Conservation (phyloP, 768 basidiomycete species). For the Dioszegia crocea region DNA sequence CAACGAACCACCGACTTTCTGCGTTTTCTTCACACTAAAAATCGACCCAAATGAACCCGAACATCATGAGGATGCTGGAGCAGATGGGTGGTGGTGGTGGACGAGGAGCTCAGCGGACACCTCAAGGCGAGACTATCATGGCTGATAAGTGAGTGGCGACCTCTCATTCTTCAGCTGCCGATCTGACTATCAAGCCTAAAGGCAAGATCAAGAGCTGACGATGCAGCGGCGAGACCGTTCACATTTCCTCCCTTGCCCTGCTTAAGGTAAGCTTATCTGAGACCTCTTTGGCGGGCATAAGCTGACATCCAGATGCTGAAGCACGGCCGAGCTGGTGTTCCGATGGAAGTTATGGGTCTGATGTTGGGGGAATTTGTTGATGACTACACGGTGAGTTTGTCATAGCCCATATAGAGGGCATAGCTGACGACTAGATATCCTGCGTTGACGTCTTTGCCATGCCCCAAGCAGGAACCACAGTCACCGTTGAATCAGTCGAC, state of each 20-base stretch:
- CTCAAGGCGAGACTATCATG: constrained; percentile 34
- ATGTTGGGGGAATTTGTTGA: constrained; percentile 98
- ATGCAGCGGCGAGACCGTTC: constrained; percentile 59
- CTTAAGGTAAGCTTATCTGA: constrained; percentile 64
- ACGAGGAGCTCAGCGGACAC: constrained; percentile 10
- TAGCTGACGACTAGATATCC: constrained; percentile 28
- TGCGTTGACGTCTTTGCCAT: constrained; percentile 97
- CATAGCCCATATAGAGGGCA: too few relatives aligned
- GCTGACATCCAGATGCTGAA: constrained; percentile 77
- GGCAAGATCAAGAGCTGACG: constrained; percentile 2
- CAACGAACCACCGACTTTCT: too few relatives aligned
- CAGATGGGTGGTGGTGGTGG: constrained; percentile 19
- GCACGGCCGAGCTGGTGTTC: constrained; percentile 96
- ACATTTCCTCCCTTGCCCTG: constrained; percentile 94
- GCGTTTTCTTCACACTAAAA: background rate
- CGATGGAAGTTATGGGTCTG: constrained; percentile 94
- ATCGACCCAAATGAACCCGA: constrained; percentile 19
- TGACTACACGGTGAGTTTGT: constrained; percentile 64
- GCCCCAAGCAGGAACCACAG: constrained; percentile 96
- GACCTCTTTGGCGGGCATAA: background rate
- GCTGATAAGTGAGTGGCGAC: constrained; percentile 42
- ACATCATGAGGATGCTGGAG: constrained; percentile 32
- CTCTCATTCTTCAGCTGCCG: background rate
- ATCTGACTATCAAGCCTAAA: background rate
- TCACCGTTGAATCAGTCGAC: constrained; percentile 95